Base-by-base conservation (phyloP, 2,329 filamentous ascomycete genomes). In the Xenosphaeropsis pyriputrescens region DNA sequence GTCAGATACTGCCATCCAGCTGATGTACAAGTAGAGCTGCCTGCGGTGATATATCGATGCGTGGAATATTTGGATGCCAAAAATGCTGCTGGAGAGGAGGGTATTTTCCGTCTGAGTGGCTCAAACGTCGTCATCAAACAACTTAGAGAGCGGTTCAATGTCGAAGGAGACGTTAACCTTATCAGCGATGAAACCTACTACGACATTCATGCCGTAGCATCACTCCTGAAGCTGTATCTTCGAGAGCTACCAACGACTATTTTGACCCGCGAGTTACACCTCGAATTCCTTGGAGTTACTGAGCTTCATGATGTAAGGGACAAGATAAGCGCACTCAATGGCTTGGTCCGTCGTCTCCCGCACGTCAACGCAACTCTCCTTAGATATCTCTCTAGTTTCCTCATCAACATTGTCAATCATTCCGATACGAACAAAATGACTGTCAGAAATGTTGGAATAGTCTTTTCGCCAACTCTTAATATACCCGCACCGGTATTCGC, bases 401-500 rank as follows among this genome's bases (percentile, higher is more conserved):
- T 98, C 49, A 85, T 94, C 53, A 80, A 82, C 51, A 89, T 98
- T 50, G 85, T 95, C 53, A 86, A 91, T 58, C 86, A 95, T 49
- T 69, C 85, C 6, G 79, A 84, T 49, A 67, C 81, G 44, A 98
- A 98, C 65, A 96, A 95, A 67, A 98, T 98, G 91, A 95, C 84
- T 9, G 84, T 95, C 38, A 79, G 89, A 47, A 98, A 98, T 53
- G 85, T 98, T 39, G 89, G 91, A 45, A 96, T 98, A 49, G 89
- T 98, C 40, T 98, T 98, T 58, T 93, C 91, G 13, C 91, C 91
- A 1, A 96, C 91, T 0, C 70, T 98, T 38, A 96, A 96, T 57
- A 94, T 98, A 32, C 89, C 91, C 0, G 86, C 86, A 0, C 88
- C 89, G 0, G 80, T 98, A 9, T 95, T 98, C 56, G 86, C 88